Evolutionary conservation across 2,329 filamentous ascomycete species (phyloP), one percentile per base, ranked within the genome.

Genomic region (Myriosclerotinia curreyana): DNA sequence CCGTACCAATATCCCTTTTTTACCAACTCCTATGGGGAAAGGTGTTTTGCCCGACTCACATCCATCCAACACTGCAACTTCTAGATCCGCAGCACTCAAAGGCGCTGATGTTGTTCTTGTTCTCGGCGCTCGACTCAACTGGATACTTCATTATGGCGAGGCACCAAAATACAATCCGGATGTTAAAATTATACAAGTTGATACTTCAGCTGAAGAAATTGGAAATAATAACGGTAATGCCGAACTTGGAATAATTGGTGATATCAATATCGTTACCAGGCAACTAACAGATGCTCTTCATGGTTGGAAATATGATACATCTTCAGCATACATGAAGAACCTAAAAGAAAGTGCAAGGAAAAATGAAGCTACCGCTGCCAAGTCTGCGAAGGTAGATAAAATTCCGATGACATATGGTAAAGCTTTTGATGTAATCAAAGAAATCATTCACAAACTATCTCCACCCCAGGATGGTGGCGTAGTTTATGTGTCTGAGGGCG

Each of bases 1-100:
- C 53, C 70, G 74, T 67, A 81, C 80, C 12, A 74, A 78, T 34
- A 75, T 86, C 14, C 82, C 82, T 0, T 85, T 86, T 70, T 74
- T 86, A 8, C 82, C 82, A 0, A 83, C 82, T 1, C 83, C 83
- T 0, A 85, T 85, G 81, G 83, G 82, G 5, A 85, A 85, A 70
- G 83, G 83, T 28, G 77, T 86, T 7, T 69, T 85, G 1, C 76
- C 82, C 12, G 82, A 85, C 67, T 82, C 80, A 0, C 80, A 83
- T 69, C 76, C 78, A 0, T 74, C 79, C 56, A 85, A 85, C 69
- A 77, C 76, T 20, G 81, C 82, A 2, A 80, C 82, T 54, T 82
- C 83, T 5, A 77, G 83, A 62, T 83, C 81, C 51, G 76, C 80
- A 20, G 82, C 82, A 4, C 73, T 85, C 49, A 80, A 80, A 69